Percentiles rank a stretch among this genome's conserved stretches.
Evolutionary conservation across 306 rosid species (phyloP).

Genomic region (Sechiopsis laciniata): DNA sequence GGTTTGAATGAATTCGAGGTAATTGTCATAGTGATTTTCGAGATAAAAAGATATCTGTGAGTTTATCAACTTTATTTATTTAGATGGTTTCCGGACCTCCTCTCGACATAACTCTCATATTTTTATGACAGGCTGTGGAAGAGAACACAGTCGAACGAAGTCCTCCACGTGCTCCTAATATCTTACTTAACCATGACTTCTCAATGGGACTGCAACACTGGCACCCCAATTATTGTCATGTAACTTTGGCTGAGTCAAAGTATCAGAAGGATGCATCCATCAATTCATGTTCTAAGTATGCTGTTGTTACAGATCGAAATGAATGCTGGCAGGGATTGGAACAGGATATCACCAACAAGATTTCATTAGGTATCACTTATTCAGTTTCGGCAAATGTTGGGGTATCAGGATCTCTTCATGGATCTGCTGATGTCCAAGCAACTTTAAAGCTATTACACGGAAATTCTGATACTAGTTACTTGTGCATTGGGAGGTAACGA

Average conservation of each 20-base stretch:
- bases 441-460: slow-evolving; percentile 60
- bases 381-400: slow-evolving; percentile 69
- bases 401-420: slow-evolving; percentile 57
- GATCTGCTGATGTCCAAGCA: slow-evolving; percentile 60
- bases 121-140: slow-evolving; percentile 39
- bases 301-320: slow-evolving; percentile 55
- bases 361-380: slow-evolving; percentile 51
- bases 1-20: slow-evolving; percentile 41
- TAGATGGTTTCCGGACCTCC: slow-evolving; percentile 3
- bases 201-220: slow-evolving; percentile 64
- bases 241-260: slow-evolving; percentile 42
- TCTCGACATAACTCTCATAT: slow-evolving; percentile 1
- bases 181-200: slow-evolving; percentile 74
- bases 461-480: slow-evolving; percentile 51
- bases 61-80: not conserved
- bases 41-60: slow-evolving; percentile 2
- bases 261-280: slow-evolving; percentile 29
- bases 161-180: slow-evolving; percentile 36
- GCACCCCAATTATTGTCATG: slow-evolving; percentile 64
- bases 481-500: slow-evolving; percentile 66
- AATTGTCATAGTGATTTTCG: slow-evolving; percentile 8
- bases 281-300: slow-evolving; percentile 35
- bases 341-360: slow-evolving; percentile 64
- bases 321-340: slow-evolving; percentile 96
- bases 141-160: slow-evolving; percentile 30